phyloP scores from a whole-genome alignment of 306 rosid species.

The Prunus mongolica region DNA sequence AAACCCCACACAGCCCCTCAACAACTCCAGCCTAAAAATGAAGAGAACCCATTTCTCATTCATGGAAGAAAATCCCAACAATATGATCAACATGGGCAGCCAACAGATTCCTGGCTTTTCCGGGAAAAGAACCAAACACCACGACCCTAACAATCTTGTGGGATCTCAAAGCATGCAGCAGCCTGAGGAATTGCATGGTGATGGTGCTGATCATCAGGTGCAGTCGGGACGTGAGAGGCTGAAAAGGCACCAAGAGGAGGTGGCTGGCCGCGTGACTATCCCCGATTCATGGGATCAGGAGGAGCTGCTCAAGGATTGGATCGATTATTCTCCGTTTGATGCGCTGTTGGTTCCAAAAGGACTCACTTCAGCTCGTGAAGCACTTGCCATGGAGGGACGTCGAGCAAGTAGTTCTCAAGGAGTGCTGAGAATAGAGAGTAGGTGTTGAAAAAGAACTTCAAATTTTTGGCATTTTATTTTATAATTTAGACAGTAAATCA shows the following conservation, averaged over 20 bases:
- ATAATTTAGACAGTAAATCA: background rate
- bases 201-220: background rate
- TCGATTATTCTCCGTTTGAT: conserved; percentile 51
- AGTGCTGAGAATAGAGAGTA: conserved; percentile 34
- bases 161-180: background rate
- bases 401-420: conserved; percentile 23
- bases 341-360: conserved; percentile 45
- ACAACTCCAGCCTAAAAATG: background rate
- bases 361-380: conserved; percentile 58
- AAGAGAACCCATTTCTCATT: conserved; percentile 5
- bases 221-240: conserved; percentile 45
- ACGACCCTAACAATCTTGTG: background rate
- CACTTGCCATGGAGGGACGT: conserved; percentile 49
- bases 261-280: conserved; percentile 38
- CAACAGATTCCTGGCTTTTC: conserved; percentile 18
- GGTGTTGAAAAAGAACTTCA: conserved; percentile 8
- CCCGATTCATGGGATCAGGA: conserved; percentile 70
- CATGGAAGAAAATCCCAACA: conserved; percentile 30
- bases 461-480: background rate
- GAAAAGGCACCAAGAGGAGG: conserved; percentile 59
- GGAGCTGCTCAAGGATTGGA: conserved; percentile 52
- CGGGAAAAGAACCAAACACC: conserved; percentile 21
- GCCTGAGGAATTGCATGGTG: background rate
- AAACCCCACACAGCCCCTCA: background rate
- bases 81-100: conserved; percentile 1